Evolutionary conservation across 2,329 filamentous ascomycete species (phyloP).

Genomic region (Talaromyces sp.): DNA sequence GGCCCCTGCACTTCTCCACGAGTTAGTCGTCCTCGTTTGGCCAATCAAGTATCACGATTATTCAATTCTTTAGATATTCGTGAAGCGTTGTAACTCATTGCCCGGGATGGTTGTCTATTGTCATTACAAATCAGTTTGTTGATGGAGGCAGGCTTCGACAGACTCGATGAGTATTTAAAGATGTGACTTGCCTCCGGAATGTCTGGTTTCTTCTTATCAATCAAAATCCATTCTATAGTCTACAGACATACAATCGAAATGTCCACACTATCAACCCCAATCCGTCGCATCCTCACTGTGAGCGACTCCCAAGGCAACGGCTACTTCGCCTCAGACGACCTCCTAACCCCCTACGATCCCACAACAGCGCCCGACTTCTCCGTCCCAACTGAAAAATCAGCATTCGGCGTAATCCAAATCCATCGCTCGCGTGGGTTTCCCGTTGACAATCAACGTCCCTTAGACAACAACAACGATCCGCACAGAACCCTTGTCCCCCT

Average conservation of each 20-base stretch:
- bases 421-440: constrained; percentile 25
- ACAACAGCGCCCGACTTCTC: constrained; percentile 19
- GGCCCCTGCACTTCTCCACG: not conserved
- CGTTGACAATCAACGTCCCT: constrained; percentile 20
- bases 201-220: not conserved
- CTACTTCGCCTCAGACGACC: constrained; percentile 23
- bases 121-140: not conserved
- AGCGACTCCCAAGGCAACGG: constrained; percentile 24
- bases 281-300: constrained; percentile 21
- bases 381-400: constrained; percentile 17
- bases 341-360: constrained; percentile 25
- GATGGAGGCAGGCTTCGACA: not conserved
- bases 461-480: constrained; percentile 15
- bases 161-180: not conserved
- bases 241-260: not conserved
- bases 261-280: constrained; percentile 11
- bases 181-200: not conserved
- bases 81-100: too few species aligned
- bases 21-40: not conserved
- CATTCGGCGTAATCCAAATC: constrained; percentile 25
- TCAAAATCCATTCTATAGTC: not conserved
- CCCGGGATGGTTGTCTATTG: too few species aligned
- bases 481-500: constrained; percentile 22
- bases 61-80: too few species aligned
- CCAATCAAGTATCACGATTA: not conserved